Base-by-base conservation (phyloP, 2,329 filamentous ascomycete species). In the Mariannaea sp. region DNA sequence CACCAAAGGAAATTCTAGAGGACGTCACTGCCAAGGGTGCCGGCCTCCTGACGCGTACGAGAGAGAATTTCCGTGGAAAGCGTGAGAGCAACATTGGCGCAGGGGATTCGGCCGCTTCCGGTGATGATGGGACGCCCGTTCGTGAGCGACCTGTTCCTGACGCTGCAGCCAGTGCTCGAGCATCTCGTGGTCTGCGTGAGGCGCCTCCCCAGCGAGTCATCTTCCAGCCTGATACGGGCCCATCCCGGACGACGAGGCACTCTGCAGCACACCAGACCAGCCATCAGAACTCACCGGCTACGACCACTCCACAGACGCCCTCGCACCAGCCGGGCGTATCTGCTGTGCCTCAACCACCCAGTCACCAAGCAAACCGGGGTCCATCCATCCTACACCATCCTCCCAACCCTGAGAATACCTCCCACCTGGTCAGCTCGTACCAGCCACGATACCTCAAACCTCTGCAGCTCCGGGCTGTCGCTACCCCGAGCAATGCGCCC, bases 1-100 rank as follows among this genome's bases (percentile, higher is more conserved):
- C 92, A 13, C 90, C 91, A 5, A 91, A 89, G 63, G 90, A 95
- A 65, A 95, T 96, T 41, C 78, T 96, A 27, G 92, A 96, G 71
- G 86, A 92, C 36, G 89, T 90, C 12, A 93, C 90, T 7, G 92
- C 91, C 7, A 94, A 92, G 71, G 90, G 91, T 43, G 90, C 89
- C 14, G 82, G 86, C 29, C 78, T 96, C n/a, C 77, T 94, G 65
- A 88, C 81, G 9, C 84, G 92, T 45, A 95, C 90, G 0, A 68
- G 89, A 14, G 90, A 93, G 63, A 94, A 91, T 72, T 95, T 84
- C 70, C 71, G 77, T 68, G 70, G 74, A 65, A 75, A 78, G 72
- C 64, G 77, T 65, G 71, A 75, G 48, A 73, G 71, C 60, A 75
- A 71, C 59, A 80, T 83, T 60, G 80, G 82, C 44, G 69, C 70